Evolutionary conservation across 805 yeast species (phyloP), one percentile per base, ranked within the genome.

Genomic region (Yarrowia divulgata): DNA sequence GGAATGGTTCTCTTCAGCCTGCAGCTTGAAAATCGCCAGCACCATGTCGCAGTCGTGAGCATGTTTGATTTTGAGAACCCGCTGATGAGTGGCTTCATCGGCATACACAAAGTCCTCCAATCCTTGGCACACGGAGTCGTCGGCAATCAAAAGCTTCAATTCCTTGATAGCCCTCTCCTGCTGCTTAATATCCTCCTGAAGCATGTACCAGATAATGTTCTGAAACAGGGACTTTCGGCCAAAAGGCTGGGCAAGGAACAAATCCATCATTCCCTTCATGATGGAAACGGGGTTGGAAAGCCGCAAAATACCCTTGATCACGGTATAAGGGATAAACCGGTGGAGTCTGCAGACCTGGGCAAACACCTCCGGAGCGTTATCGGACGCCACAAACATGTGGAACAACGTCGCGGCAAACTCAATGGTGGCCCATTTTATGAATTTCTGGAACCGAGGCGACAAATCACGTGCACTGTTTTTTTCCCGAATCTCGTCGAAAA

Each of bases 201-300:
- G 78, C 18, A 90, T 83, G 73, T 90, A 87, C 23, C 90, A 84
- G 75, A 93, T 89, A 66, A 92, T 84, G 67, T 87, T 85, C 71
- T 93, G 97, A 54, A 93, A 76, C 19, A 93, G 79, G 0, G 93
- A 89, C 64, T 83, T 83, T 14, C 85, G 84, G 32, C 91, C 90
- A 75, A 87, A 84, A 42, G 92, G 90, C 73, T 87, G 91, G n/a
- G 90, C 91, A 81, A 95, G 85, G 73, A 94, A 87, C 70, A 94
- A 77, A 74, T 92, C 97, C 43, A 93, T 85, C 76, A 94, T 80
- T 29, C 88, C 86, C 71, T 93, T 90, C 80, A 91, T 87, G 35
- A 94, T 87, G 50, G 89, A 85, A 79, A 93, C 86, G 1, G 99
- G 98, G 75, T 94, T 94, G 0, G 98, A 91, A 70, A 89, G 87